Percentiles rank a stretch among this genome's conserved stretches.
These are phyloP conservation scores for Penicillium sp. DNA, from an alignment of 2,329 filamentous ascomycete species.

Conservation along the genomic window DNA sequence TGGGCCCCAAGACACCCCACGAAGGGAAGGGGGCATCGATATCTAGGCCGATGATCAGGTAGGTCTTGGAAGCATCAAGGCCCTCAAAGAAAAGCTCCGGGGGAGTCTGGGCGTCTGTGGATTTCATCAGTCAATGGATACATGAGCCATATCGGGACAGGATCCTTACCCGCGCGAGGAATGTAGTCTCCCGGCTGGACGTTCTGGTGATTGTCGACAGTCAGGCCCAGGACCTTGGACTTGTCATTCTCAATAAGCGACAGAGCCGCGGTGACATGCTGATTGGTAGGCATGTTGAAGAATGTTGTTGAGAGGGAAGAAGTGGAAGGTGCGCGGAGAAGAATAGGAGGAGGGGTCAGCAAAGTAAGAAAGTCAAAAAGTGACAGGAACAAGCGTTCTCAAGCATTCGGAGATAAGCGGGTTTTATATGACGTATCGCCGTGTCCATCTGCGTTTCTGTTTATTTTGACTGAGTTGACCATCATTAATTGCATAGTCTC, in stretches of 20 bases:
- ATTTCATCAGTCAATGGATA: not conserved
- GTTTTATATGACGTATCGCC: not conserved
- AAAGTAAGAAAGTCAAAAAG: not conserved
- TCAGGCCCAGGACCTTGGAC: constrained; percentile 34
- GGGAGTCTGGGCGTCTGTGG: constrained; percentile 19
- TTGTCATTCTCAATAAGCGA: constrained; percentile 29
- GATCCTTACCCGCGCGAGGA: constrained; percentile 27
- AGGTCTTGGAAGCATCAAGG: constrained; percentile 18
- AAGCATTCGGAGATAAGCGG: constrained; percentile 6
- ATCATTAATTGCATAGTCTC: too few species aligned
- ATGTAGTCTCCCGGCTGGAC: constrained; percentile 31
- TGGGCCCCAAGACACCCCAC: constrained; percentile 25
- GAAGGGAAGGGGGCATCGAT: constrained; percentile 32
- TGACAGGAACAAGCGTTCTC: not conserved
- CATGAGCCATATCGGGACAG: too few species aligned
- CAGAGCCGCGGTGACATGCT: constrained; percentile 17
- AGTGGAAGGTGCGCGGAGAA: not conserved
- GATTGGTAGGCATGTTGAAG: constrained; percentile 14
- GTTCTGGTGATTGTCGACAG: constrained; percentile 22
- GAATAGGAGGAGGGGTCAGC: not conserved
- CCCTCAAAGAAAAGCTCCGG: constrained; percentile 19
- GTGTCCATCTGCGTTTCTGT: not conserved
- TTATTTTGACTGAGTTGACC: too few species aligned
- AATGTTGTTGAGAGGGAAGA: not conserved
- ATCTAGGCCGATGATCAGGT: constrained; percentile 27